phyloP scores from a whole-genome alignment of 2,329 filamentous ascomycete genomes.

The Apiospora malaysiana region DNA sequence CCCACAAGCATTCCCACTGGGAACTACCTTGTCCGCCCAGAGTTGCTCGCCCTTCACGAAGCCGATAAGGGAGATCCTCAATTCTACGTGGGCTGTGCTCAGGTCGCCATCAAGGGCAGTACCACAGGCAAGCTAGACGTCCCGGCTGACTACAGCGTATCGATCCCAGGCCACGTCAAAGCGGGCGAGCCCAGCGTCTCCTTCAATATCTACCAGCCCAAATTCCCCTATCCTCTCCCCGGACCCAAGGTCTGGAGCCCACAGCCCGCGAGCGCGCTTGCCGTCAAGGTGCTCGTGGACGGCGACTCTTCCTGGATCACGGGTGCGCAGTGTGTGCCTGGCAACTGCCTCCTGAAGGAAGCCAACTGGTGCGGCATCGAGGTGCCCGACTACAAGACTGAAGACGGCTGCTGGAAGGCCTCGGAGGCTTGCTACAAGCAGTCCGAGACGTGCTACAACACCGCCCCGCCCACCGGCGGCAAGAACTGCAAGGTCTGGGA shows the following conservation, averaged over 20 bases:
- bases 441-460: conserved; percentile 62
- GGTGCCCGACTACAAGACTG: conserved; percentile 59
- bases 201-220: conserved; percentile 68
- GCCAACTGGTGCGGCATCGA: conserved; percentile 75
- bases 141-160: conserved; percentile 57
- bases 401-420: conserved; percentile 65
- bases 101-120: conserved; percentile 64
- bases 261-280: conserved; percentile 25
- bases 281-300: conserved; percentile 34
- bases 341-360: conserved; percentile 66
- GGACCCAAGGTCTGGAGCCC: conserved; percentile 60
- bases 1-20: conserved; percentile 67
- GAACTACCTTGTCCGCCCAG: conserved; percentile 74
- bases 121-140: conserved; percentile 53
- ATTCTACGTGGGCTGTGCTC: conserved; percentile 75
- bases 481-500: conserved; percentile 67
- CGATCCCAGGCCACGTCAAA: conserved; percentile 70
- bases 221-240: conserved; percentile 62
- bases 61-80: conserved; percentile 67
- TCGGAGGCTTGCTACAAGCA: conserved; percentile 65
- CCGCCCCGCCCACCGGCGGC: conserved; percentile 63
- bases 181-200: conserved; percentile 59
- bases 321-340: conserved; percentile 58
- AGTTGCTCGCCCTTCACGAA: conserved; percentile 72
- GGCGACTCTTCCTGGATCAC: conserved; percentile 36